Evolutionary conservation across 2,329 filamentous ascomycete species (phyloP).

Genomic region (Coniochaeta ligniaria): DNA sequence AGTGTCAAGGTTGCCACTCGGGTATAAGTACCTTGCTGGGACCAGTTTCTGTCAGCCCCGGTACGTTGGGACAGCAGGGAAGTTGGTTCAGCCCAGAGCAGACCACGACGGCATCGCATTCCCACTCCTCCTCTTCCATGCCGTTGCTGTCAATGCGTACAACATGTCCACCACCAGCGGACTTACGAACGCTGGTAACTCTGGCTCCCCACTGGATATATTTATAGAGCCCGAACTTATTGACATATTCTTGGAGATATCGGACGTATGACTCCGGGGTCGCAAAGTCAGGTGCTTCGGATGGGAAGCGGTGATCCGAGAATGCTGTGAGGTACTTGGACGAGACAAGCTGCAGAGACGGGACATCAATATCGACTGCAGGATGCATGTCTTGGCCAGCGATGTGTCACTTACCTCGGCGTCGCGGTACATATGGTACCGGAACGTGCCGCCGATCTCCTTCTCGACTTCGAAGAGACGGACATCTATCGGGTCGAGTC

Average conservation of each 20-base stretch:
- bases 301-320: conserved; percentile 37
- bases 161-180: conserved; percentile 30
- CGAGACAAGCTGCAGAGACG: conserved; percentile 29
- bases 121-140: conserved; percentile 8
- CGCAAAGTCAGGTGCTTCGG: conserved; percentile 35
- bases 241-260: conserved; percentile 34
- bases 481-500: conserved; percentile 28
- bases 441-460: conserved; percentile 39
- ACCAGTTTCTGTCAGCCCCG: conserved; percentile 12
- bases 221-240: conserved; percentile 27
- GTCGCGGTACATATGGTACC: conserved; percentile 38
- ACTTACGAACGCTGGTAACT: conserved; percentile 18
- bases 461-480: conserved; percentile 36
- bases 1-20: not conserved
- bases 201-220: conserved; percentile 26
- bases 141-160: conserved; percentile 10
- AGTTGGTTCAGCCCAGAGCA: conserved; percentile 25
- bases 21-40: not conserved
- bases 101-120: conserved; percentile 27
- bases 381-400: not conserved
- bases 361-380: not conserved
- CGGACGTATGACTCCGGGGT: conserved; percentile 29
- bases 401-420: conserved; percentile 26
- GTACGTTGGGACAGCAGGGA: conserved; percentile 20
- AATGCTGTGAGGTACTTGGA: conserved; percentile 43